These are phyloP conservation scores for Eragrostis curvula DNA, from an alignment of 176 grass and related monocot genomes.

Conservation along the genomic window DNA sequence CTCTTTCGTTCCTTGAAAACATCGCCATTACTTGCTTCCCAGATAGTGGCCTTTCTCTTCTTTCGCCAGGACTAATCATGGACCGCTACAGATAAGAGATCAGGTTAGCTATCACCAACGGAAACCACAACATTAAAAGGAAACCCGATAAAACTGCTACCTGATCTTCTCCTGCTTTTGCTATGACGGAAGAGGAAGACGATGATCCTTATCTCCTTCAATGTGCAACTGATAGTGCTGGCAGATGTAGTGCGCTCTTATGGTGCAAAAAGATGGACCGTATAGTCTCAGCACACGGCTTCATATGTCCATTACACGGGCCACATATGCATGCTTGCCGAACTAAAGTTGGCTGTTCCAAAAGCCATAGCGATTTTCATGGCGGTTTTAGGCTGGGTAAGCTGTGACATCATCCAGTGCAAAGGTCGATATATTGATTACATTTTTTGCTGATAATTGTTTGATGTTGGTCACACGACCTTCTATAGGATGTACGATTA, in stretches of 20 bases:
- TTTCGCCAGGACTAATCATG: slow-evolving; percentile 28
- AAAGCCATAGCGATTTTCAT: slow-evolving; percentile 15
- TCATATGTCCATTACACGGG: slow-evolving; percentile 10
- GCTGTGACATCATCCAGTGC: neutral
- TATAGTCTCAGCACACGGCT: slow-evolving; percentile 19
- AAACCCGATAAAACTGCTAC: neutral
- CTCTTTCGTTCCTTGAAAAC: neutral
- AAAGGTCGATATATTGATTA: neutral
- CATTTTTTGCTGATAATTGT: neutral
- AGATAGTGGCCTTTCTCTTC: slow-evolving; percentile 23
- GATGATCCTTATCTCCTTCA: slow-evolving; percentile 32
- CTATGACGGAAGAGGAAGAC: slow-evolving; percentile 13
- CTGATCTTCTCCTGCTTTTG: slow-evolving; percentile 9
- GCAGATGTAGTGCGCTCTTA: slow-evolving; percentile 20
- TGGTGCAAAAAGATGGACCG: neutral
- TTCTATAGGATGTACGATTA: neutral
- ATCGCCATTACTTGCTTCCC: neutral
- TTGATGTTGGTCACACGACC: neutral
- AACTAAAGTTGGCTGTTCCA: slow-evolving; percentile 16
- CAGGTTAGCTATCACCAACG: neutral
- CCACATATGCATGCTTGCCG: neutral
- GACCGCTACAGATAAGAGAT: slow-evolving; percentile 14
- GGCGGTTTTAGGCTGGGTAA: neutral
- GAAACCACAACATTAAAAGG: neutral
- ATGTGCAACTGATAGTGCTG: slow-evolving; percentile 2